Base-by-base conservation (phyloP, 164 flowering plant genomes). In the Chimonanthus salicifolius region DNA sequence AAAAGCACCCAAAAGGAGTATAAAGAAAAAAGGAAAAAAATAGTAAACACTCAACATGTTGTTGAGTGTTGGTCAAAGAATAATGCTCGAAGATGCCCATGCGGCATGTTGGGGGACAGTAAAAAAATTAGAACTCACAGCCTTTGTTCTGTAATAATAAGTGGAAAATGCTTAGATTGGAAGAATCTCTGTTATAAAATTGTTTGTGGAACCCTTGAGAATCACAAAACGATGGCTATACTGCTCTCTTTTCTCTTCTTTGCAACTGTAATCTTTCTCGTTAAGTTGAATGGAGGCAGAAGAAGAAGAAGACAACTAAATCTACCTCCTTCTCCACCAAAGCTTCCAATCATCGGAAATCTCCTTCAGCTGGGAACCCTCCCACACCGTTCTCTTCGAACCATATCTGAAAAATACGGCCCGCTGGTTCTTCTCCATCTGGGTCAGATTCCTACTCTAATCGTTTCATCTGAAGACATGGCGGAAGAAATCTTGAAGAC, bases 281-380 rank as follows among this genome's bases (percentile, higher is more conserved):
- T 54, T 3, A 66, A 66, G 15, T 16, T 54, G 15, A 54, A 54
- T 4, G 65, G 33, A 5, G 3, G 8, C 21, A 21, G 45, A 62
- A 18, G 8, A 8, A 21, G 45, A 5, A 44, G 6, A 20, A 20
- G 21, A 20, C 21, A 20, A 65, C 6, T 18, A 4, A 65, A 65
- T n/a, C 48, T 33, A 45, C 68, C 68, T 8, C 68, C 68, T 45
- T 65, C 68, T 65, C 49, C 68, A 65, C 33, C 20, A 21, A 67
- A 46, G 50, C 69, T 67, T 47, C 69, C 69, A 4, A 67, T 67
- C 20, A 46, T 67, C 2, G 68, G 68, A 43, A 65, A 65, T 48
- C 68, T 65, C 48, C 68, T 43, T 33, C 68, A 65, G 49, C 48
- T 65, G 4, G 68, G 68, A 4, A n/a, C 16, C 13, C 48, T 66